Conservation (phyloP, 495 filamentous ascomycete species). For the Penicillium atrosanguineum region DNA sequence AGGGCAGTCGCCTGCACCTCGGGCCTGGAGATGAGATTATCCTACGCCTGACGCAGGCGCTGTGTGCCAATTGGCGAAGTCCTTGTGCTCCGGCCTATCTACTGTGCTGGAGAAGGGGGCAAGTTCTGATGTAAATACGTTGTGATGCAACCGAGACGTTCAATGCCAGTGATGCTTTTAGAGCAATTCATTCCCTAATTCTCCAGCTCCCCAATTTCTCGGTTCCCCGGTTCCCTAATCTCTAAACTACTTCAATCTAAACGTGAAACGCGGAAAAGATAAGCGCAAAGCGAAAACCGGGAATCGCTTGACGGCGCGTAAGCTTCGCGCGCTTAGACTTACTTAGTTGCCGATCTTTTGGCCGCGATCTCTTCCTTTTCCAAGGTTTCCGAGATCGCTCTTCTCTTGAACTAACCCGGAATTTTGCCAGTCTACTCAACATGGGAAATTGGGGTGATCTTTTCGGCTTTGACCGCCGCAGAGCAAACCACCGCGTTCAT, state of each 20-base stretch:
- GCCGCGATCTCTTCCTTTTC: background rate
- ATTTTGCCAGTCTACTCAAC: background rate
- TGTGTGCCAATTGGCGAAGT: slow-evolving; percentile 19
- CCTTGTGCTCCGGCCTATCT: slow-evolving; percentile 14
- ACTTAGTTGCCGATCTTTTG: slow-evolving; percentile 4
- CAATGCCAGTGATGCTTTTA: slow-evolving; percentile 37
- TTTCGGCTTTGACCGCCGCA: slow-evolving; percentile 24
- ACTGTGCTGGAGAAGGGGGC: slow-evolving; percentile 13
- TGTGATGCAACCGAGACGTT: slow-evolving; percentile 31
- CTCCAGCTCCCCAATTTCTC: background rate
- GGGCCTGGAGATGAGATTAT: slow-evolving; percentile 20
- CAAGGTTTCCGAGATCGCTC: background rate
- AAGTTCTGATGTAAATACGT: slow-evolving; percentile 46
- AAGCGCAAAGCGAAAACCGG: background rate
- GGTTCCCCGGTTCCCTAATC: background rate
- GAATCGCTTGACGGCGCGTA: slow-evolving; percentile 1
- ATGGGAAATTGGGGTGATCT: slow-evolving; percentile 41
- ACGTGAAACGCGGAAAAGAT: background rate
- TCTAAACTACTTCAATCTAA: background rate
- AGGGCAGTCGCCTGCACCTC: slow-evolving; percentile 26
- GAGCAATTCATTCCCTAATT: slow-evolving; percentile 10
- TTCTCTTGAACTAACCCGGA: background rate
- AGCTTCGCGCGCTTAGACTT: slow-evolving; percentile 10
- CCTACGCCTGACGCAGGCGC: slow-evolving; percentile 18
- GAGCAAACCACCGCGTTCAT: slow-evolving; percentile 24